phyloP scores from a whole-genome alignment of 768 basidiomycete species.

The Suillus variegatus region DNA sequence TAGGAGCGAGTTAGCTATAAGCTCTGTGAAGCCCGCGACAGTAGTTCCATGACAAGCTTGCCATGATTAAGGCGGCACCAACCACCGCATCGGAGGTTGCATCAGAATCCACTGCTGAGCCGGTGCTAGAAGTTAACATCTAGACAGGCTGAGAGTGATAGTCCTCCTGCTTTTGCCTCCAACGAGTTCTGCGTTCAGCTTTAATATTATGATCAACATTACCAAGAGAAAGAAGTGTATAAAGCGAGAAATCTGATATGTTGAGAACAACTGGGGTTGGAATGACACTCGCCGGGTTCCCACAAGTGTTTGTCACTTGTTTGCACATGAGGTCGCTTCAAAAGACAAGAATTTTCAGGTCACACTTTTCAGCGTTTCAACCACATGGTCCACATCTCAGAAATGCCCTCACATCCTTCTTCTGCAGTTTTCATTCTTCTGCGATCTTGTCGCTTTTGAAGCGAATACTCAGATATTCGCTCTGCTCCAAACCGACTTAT shows the following conservation, averaged over 20 bases:
- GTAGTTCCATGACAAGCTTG: too few species aligned
- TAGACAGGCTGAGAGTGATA: neutral
- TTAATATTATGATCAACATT: neutral
- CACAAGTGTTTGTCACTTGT: neutral
- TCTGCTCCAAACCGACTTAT: neutral
- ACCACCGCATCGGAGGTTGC: neutral
- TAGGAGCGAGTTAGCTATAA: too few species aligned
- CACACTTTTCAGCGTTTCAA: neutral
- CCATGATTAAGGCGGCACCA: neutral
- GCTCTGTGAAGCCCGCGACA: too few species aligned
- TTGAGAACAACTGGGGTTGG: too few species aligned
- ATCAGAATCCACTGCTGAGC: neutral
- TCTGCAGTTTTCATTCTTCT: conserved; percentile 76
- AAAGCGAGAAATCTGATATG: too few species aligned
- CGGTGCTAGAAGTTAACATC: too few species aligned
- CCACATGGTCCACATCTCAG: conserved; percentile 6
- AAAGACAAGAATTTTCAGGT: neutral
- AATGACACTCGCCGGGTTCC: neutral
- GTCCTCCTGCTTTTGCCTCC: neutral
- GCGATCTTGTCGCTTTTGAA: conserved; percentile 43
- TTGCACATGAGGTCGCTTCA: neutral
- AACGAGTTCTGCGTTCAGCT: neutral
- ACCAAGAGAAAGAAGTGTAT: neutral
- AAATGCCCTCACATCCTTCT: conserved; percentile 80
- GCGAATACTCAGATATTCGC: neutral